Evolutionary conservation across 2,329 filamentous ascomycete genomes (phyloP), one percentile per base, ranked within the genome.

Genomic region (Reticulascus tulasneorum): DNA sequence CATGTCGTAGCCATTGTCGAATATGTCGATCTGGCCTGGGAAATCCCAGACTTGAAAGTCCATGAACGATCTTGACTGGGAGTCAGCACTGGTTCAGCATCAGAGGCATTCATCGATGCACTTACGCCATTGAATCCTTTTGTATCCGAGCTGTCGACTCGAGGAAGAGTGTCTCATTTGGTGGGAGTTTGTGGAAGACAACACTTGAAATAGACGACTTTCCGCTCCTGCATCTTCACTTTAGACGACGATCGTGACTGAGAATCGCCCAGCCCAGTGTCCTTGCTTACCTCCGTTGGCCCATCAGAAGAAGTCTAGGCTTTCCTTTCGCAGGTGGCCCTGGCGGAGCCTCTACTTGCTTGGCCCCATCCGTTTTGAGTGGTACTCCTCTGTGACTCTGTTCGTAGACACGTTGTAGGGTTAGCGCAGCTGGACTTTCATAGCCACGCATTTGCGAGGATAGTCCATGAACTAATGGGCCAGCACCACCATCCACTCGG

Each of bases 1-100:
- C 45, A 93, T 84, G 58, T 97, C 90, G 53, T 94, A 94, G 30
- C 80, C 84, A 53, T 93, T 88, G 42, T 94, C 82, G 52, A 94
- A 94, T 37, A 79, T 71, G 64, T 96, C 87, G 47, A 97, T 79
- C 63, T 97, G 90, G 17, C 91, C 90, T 3, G 93, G 93, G 39
- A 98, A 90, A 58, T 98, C 93, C 86, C 90, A 96, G 30, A 96
- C 87, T 64, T 97, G 91, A 50, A 97, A 96, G 58, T 97, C 91
- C 89, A 97, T 96, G 59, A 98, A 97, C 4, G 93, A 97, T 50
- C 89, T 96, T 40, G 4, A 29, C 10, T 5, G 20, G 20, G 17
- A 29, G 27, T 35, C 37, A 37, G 18, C 18, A 23, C 37, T 24
- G 31, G 12, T 15, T 19, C n/a, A 4, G 19, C n/a, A 17, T 2